A percentile compares a stretch with the other conserved stretches of the same genome.
phyloP scores from a whole-genome alignment of 2,329 filamentous ascomycete species.

The Exserohilum turcica region DNA sequence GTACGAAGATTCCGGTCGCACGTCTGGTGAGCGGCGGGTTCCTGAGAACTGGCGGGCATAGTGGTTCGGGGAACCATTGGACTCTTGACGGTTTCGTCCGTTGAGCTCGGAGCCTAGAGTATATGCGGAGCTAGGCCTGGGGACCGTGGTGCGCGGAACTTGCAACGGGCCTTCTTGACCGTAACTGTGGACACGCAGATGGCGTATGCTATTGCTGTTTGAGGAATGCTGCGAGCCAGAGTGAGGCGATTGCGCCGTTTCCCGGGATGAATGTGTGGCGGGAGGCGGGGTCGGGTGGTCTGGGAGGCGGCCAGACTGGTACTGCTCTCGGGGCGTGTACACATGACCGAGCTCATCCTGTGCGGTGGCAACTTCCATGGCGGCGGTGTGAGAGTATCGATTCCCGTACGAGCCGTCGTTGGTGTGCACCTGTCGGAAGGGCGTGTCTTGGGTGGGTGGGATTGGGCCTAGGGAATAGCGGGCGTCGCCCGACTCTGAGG shows the following conservation, averaged over 20 bases:
- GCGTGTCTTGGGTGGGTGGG: conserved; percentile 41
- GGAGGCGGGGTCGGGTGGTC: conserved; percentile 34
- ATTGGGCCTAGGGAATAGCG: conserved; percentile 32
- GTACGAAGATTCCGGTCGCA: conserved; percentile 64
- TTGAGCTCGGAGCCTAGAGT: conserved; percentile 74
- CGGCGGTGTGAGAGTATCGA: conserved; percentile 41
- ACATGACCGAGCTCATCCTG: conserved; percentile 31
- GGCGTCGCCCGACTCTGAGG: conserved; percentile 30
- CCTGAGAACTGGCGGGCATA: conserved; percentile 57
- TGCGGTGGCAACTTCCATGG: conserved; percentile 36
- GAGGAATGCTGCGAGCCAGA: conserved; percentile 41
- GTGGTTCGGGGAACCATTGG: conserved; percentile 48
- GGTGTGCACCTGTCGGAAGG: conserved; percentile 43
- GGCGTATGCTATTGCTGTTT: conserved; percentile 35
- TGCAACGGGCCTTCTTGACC: conserved; percentile 40
- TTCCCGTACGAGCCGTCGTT: conserved; percentile 38
- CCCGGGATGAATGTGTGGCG: conserved; percentile 29
- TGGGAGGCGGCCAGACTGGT: conserved; percentile 25
- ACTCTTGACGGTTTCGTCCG: conserved; percentile 63
- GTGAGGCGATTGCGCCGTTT: conserved; percentile 31
- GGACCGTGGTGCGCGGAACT: conserved; percentile 61
- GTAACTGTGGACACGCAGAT: conserved; percentile 37
- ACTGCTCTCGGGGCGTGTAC: conserved; percentile 29
- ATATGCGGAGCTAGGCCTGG: conserved; percentile 76
- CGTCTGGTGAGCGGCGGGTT: conserved; percentile 62